Percentiles rank a stretch among this genome's conserved stretches.
phyloP scores from a whole-genome alignment of 352 stramenopile genomes.

The Thalassiosira oceanica region DNA sequence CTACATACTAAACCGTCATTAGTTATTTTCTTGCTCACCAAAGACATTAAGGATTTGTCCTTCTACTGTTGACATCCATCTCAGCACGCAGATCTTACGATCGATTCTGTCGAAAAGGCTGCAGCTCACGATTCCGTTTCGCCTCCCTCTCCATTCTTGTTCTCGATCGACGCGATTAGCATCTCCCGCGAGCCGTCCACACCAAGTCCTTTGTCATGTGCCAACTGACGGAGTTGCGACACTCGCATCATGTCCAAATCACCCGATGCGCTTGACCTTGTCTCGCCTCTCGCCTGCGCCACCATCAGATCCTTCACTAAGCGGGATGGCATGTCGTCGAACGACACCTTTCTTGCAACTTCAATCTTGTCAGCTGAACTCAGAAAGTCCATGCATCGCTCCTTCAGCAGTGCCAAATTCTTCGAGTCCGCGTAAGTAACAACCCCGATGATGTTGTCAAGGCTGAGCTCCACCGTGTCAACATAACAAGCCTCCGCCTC shows the following conservation, averaged over 20 bases:
- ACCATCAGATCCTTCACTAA: neutral
- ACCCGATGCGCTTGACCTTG: neutral
- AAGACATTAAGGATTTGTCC: too few relatives aligned
- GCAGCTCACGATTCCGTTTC: too few relatives aligned
- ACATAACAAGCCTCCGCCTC: constrained; percentile 25
- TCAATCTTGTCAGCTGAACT: constrained; percentile 9
- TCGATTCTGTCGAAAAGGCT: too few relatives aligned
- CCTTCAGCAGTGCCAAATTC: constrained; percentile 22
- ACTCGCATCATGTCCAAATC: neutral
- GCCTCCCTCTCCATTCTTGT: neutral
- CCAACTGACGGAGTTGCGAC: neutral
- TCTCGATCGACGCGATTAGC: constrained; percentile 5
- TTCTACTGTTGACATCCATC: too few relatives aligned
- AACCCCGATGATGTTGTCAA: constrained; percentile 31
- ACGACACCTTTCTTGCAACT: constrained; percentile 9
- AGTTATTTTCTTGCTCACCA: too few relatives aligned
- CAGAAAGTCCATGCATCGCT: constrained; percentile 27
- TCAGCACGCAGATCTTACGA: too few relatives aligned
- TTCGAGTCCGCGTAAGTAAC: constrained; percentile 22
- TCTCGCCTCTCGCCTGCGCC: neutral
- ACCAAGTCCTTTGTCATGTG: constrained; percentile 3
- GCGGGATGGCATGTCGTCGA: neutral
- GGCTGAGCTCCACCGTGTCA: neutral
- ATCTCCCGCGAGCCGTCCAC: constrained; percentile 9
- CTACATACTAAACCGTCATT: too few relatives aligned